Base-by-base conservation (phyloP, 73 alveolate genomes). In the Symbiodinium natans region DNA sequence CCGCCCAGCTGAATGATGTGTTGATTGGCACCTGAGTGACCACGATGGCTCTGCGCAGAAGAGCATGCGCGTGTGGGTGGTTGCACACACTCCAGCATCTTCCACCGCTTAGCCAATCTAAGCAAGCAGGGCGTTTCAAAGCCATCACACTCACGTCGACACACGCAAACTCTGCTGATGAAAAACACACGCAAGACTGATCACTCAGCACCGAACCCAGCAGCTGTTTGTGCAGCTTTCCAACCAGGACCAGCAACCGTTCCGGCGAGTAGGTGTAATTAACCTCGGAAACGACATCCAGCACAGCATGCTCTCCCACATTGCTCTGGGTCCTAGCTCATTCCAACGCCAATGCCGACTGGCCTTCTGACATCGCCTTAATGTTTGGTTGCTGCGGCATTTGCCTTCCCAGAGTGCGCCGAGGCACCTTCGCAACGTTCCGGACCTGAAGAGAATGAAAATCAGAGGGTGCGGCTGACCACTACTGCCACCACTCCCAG, bases 181-280 rank as follows among this genome's bases (percentile, higher is more conserved):
- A n/a, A n/a, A n/a, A n/a, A n/a, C n/a, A n/a, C n/a, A n/a, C n/a
- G n/a, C n/a, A n/a, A n/a, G n/a, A n/a, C n/a, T n/a, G n/a, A n/a
- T n/a, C n/a, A n/a, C 59, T 46, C 13, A 46, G 59, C 59, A 46
- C 59, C 59, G 85, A 83, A 63, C 95, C 74, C 48, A 68, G 46
- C 82, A 89, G 95, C 75, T 89, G 95, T 46, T 89, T 89, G 42
- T 89, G 95, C 23, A 89, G 95, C 41, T 89, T 89, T 4, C 74
- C 95, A 25, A 89, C 95, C 71, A 89, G 34, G 75, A 89, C 86
- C 75, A 89, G 75, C 41, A 89, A 86, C 74, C 63, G 95, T n/a
- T 89, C 95, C 36, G 86, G 86, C 74, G 95, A 89, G 73, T 63
- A 89, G 25, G 95, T 89, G 95, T 89, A 89, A 52, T 89, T 89